A percentile compares a stretch with the other conserved stretches of the same genome.
These are phyloP conservation scores for Babesia bigemina DNA, from an alignment of 169 alveolate genomes.

Conservation along the genomic window DNA sequence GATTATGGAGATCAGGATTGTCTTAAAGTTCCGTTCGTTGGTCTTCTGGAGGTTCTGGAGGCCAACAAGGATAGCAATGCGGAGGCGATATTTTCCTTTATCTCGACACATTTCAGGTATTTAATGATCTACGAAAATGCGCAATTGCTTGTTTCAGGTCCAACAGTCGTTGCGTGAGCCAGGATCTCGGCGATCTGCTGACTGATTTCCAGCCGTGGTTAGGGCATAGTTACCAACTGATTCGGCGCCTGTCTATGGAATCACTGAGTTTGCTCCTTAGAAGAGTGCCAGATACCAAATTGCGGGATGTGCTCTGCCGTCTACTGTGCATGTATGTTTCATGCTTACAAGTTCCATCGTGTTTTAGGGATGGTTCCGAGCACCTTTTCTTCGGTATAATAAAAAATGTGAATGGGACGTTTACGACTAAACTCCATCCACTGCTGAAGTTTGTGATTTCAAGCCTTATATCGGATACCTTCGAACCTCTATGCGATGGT, in stretches of 20 bases:
- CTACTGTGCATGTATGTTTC: constrained; percentile 47
- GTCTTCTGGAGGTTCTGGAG: constrained; percentile 40
- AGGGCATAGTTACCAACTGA: constrained; percentile 13
- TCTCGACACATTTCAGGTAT: constrained; percentile 57
- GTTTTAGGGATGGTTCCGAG: constrained; percentile 60
- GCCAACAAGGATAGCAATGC: constrained; percentile 50
- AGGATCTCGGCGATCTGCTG: constrained; percentile 23
- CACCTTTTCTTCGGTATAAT: constrained; percentile 47
- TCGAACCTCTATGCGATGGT: neutral
- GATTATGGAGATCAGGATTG: constrained; percentile 50
- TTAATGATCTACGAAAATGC: neutral
- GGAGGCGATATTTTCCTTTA: constrained; percentile 49
- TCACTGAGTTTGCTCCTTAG: constrained; percentile 51
- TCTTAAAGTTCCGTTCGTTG: constrained; percentile 42
- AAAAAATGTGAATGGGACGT: constrained; percentile 54
- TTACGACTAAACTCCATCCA: constrained; percentile 46
- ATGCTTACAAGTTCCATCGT: neutral
- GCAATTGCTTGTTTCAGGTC: constrained; percentile 1
- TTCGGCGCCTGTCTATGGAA: constrained; percentile 64
- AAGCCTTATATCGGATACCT: neutral
- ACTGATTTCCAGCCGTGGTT: constrained; percentile 49
- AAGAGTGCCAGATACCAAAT: constrained; percentile 24
- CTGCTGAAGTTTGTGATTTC: constrained; percentile 35
- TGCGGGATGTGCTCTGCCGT: neutral
- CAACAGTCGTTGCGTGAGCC: constrained; percentile 35